These are phyloP conservation scores for Acacia melanoxylon DNA, from an alignment of 306 rosid species.

Conservation along the genomic window DNA sequence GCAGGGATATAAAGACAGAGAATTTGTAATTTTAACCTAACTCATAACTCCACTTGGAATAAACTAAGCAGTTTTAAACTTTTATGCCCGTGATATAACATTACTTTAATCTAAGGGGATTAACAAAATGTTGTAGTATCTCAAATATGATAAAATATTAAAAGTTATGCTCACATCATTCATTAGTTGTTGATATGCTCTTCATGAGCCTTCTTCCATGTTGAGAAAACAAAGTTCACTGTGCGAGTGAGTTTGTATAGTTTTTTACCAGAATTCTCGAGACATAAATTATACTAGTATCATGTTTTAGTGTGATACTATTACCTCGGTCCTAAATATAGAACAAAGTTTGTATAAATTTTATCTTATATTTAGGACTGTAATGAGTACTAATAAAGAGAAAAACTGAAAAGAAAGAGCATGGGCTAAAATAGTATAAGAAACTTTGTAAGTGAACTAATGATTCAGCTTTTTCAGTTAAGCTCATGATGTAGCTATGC, in stretches of 20 bases:
- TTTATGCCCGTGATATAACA: neutral
- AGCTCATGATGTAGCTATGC: neutral
- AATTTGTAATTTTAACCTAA: conserved; percentile 27
- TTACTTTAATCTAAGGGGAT: conserved; percentile 22
- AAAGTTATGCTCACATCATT: neutral
- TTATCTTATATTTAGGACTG: too few species aligned
- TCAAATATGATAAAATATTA: neutral
- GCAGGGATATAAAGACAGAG: neutral
- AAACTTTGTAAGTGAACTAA: neutral
- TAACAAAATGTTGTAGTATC: neutral
- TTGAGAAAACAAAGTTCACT: neutral
- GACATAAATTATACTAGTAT: neutral
- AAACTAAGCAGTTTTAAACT: conserved; percentile 16
- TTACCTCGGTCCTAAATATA: too few species aligned
- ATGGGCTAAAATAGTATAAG: neutral
- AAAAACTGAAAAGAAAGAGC: neutral
- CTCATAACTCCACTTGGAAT: conserved; percentile 31
- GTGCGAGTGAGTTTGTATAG: neutral
- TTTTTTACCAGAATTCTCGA: neutral
- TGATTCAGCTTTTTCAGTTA: neutral
- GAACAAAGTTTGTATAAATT: too few species aligned
- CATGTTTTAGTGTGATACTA: neutral
- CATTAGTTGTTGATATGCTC: neutral
- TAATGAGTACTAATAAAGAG: too few species aligned
- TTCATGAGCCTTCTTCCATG: neutral